Evolutionary conservation across 1,139 yeast species (phyloP), one percentile per base, ranked within the genome.

Genomic region (Wickerhamiella pararugosa): DNA sequence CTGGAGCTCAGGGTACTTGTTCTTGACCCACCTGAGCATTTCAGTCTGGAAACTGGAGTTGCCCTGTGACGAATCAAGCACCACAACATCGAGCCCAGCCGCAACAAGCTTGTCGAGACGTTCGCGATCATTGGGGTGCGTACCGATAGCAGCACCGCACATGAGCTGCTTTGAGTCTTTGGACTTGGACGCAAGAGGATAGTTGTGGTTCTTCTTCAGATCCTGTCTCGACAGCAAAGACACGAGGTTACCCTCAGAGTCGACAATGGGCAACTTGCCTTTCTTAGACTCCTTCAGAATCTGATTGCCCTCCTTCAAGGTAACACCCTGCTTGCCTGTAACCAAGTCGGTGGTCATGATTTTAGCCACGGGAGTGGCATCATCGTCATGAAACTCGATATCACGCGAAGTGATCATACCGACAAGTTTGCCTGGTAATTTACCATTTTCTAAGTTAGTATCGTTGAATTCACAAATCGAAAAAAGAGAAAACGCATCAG

Each of bases 81-180:
- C 79, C 49, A 90, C 96, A 53, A 92, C 95, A 63, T 90, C 99
- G 61, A 92, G 76, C 57, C 99, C 99, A 46, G 97, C 98, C 44
- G 77, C 94, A 49, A 81, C 96, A 59, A 90, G 75, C 68, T 79
- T 73, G 48, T 63, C 63, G 58, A 90, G 74, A 69, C 99, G 84
- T 57, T 73, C 79, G 60, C 73, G 81, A 67, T 90, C 98, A 55
- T 84, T 79, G 39, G 75, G 80, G 50, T 93, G 71, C 50, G 98
- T 90, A 65, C 98, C 98, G 60, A 90, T 76, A 49, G 98, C 93
- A 54, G 98, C 99, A 73, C 98, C 98, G 74, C 95, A 84, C 59
- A 92, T 74, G 62, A 90, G 75, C 69, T 90, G 99, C 73, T 90
- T 90, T 46, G 97, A 83, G 56, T 79, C 72, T 59, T 76, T 79